Evolutionary conservation across 225 moss, liverwort and hornwort genomes (phyloP), one percentile per base, ranked within the genome.

Genomic region (Lunularia cruciata): DNA sequence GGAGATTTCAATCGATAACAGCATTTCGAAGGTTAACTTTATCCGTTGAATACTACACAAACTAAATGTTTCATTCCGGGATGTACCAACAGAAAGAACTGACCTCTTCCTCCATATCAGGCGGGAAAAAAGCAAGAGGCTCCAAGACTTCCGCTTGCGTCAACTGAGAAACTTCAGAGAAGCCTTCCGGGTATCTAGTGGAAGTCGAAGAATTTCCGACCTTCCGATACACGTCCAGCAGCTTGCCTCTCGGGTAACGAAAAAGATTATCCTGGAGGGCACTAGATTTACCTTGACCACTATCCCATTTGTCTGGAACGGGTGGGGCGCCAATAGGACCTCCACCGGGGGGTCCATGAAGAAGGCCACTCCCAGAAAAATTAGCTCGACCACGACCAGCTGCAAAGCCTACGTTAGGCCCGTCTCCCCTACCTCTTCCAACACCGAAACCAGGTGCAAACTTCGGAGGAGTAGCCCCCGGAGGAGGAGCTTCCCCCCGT

Each of bases 391-490:
- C 98, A 53, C 98, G 89, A 23, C 98, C 91, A 64, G 91, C 90
- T 11, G 88, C 86, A 77, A 98, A 98, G 6, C 98, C 98, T 20
- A 91, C 86, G 67, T 82, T 87, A 39, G 83, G 78, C 8, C 87
- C 87, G 65, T 98, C 98, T 60, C 98, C 98, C 71, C 98, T 80
- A 56, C 98, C 98, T 80, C 98, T 83, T 23, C 93, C 98, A n/a
- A 89, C 85, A 74, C 91, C 81, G 76, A 98, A 98, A 63, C 98
- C 98, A 65, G 86, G 86, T 26, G 86, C 86, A 78, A 84, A 79
- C 55, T 84, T 87, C 13, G 86, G 86, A 15, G 86, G 78, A 40
- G 78, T 76, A 57, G 69, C 74, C 31, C 84, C 81, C 36, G 78
- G 72, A 48, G 81, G 83, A 40, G 76, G 84, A 48, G 65, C 63